Evolutionary conservation across 1,284 basidiomycete genomes (phyloP).

Genomic region (Moesziomyces parantarcticus): DNA sequence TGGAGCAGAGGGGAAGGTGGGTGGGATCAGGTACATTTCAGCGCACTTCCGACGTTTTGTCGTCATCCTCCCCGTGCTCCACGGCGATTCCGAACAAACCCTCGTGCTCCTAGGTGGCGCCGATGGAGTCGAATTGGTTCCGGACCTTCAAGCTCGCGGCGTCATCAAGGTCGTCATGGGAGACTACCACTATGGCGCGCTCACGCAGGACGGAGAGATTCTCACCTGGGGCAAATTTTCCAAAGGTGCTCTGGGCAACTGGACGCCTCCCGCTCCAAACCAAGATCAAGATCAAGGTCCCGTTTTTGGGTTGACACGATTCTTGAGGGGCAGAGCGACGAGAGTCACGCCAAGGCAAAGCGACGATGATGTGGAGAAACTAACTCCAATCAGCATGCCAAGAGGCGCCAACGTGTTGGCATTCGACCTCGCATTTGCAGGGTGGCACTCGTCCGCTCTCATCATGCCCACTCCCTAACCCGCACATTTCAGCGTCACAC

Average conservation of each 20-base stretch:
- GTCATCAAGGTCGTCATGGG: conserved; percentile 87
- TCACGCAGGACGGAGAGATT: conserved; percentile 80
- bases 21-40: conserved; percentile 75
- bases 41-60: conserved; percentile 83
- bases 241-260: conserved; percentile 82
- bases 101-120: conserved; percentile 57
- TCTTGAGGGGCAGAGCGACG: too few relatives aligned
- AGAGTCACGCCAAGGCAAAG: too few relatives aligned
- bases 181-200: conserved; percentile 87
- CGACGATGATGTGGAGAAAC: too few relatives aligned
- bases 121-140: conserved; percentile 72
- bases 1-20: conserved; percentile 6
- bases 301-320: too few relatives aligned
- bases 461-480: conserved; percentile 13
- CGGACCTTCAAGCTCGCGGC: conserved; percentile 77
- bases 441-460: conserved; percentile 37
- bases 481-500: too few relatives aligned
- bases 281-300: too few relatives aligned
- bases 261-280: too few relatives aligned
- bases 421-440: conserved; percentile 52
- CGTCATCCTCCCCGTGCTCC: conserved; percentile 78
- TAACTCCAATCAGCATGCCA: background rate
- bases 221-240: conserved; percentile 85
- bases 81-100: conserved; percentile 39
- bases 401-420: conserved; percentile 22